These are phyloP conservation scores for Ophiostoma himal-ulmi DNA, from an alignment of 2,329 filamentous ascomycete species.

Conservation along the genomic window DNA sequence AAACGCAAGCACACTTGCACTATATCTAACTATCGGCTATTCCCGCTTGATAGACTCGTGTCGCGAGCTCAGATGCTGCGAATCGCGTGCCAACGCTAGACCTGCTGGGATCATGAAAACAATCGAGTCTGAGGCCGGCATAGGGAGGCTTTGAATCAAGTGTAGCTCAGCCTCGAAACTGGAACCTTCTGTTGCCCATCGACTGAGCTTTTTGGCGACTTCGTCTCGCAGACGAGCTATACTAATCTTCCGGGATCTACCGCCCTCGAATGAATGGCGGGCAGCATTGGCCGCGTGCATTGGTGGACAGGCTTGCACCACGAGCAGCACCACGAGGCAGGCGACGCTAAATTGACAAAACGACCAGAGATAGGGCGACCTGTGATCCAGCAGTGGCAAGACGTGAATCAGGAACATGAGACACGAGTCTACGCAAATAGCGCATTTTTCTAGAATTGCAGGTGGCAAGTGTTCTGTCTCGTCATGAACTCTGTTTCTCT, in stretches of 20 bases:
- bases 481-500: too few species aligned
- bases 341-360: conserved; percentile 35
- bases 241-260: conserved; percentile 14
- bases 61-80: too few species aligned
- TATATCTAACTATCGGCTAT: background rate
- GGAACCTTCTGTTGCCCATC: conserved; percentile 34
- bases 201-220: conserved; percentile 31
- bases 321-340: conserved; percentile 33
- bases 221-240: conserved; percentile 30
- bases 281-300: conserved; percentile 21
- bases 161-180: conserved; percentile 29
- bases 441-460: conserved; percentile 33
- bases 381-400: conserved; percentile 34
- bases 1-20: background rate
- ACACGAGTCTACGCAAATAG: conserved; percentile 35
- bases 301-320: conserved; percentile 32
- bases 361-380: conserved; percentile 37
- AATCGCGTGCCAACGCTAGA: background rate
- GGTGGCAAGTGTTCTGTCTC: background rate
- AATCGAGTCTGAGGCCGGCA: background rate
- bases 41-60: background rate
- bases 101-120: background rate
- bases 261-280: background rate
- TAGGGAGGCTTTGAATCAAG: conserved; percentile 24
- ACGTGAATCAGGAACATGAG: conserved; percentile 35